Evolutionary conservation across 202 grass and related monocot species (phyloP), one percentile per base, ranked within the genome.

Genomic region (Eragrostis tef): DNA sequence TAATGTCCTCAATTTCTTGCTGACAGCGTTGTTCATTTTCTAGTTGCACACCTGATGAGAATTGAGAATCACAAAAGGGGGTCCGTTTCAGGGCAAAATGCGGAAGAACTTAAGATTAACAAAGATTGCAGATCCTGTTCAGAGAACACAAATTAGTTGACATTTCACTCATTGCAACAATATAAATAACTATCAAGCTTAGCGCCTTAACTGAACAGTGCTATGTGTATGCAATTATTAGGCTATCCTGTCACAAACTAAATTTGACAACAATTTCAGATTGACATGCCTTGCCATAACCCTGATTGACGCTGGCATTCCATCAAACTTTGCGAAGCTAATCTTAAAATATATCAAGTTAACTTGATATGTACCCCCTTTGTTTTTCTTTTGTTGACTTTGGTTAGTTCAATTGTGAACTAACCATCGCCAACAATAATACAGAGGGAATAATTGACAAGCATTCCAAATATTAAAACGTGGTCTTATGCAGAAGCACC

Each of bases 11-110:
- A 90, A 95, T 90, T 91, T 98, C 96, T 83, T 93, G 92, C 57
- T 95, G 92, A 68, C 96, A 98, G 20, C 88, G 90, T 71, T 98
- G 92, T 34, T 98, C 96, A 90, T 98, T 98, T 90, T 91, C 84
- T 26, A 78, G 85, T 42, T 93, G 92, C 21, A 95, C 88, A 86
- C 87, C 96, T 98, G 63, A 83, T 61, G 24, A 70, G 57, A 85
- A 77, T 71, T 65, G 24, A 64, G 58, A 85, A 77, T 72, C 67
- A 90, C 47, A 80, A 31, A 77, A 83, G 20, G 29, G 70, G 60
- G 47, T 16, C 29, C 71, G 29, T 78, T 53, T 73, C 64, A 77
- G 73, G 10, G 22, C 6, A 24, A 24, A 61, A 85, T 22, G 29
- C 27, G 12, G 52, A 87, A 65, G 34, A 84, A 45, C 19, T 62